Percentiles rank a stretch among this genome's conserved stretches.
Conservation (phyloP, 2,329 filamentous ascomycete genomes). For the Aureobasidium sp. region DNA sequence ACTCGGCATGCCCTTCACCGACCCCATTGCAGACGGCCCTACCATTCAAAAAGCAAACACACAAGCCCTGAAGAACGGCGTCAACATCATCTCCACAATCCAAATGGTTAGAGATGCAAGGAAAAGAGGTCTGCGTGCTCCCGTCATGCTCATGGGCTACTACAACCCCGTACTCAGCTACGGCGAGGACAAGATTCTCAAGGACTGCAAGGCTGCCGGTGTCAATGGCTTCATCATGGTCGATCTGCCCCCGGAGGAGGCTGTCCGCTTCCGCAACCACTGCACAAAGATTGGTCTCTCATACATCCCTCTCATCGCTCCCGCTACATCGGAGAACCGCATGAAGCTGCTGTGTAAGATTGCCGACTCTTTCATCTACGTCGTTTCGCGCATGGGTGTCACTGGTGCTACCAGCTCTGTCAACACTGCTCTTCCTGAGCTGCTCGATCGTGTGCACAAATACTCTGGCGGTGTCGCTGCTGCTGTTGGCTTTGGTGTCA, state of each 20-base stretch:
- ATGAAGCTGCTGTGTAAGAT: conserved; percentile 96
- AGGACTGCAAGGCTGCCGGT: conserved; percentile 73
- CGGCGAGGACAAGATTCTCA: conserved; percentile 80
- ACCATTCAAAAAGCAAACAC: conserved; percentile 96
- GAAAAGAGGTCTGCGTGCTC: conserved; percentile 65
- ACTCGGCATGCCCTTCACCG: conserved; percentile 91
- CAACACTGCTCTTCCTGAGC: conserved; percentile 70
- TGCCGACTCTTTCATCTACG: conserved; percentile 97
- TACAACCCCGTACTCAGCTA: conserved; percentile 95
- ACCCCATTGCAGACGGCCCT: conserved; percentile 94
- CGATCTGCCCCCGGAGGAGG: conserved; percentile 91
- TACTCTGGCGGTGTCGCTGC: conserved; percentile 87
- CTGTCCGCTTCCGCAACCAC: conserved; percentile 78
- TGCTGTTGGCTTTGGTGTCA: conserved; percentile 92
- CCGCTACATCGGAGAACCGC: conserved; percentile 80
- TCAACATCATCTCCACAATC: conserved; percentile 71
- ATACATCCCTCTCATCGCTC: conserved; percentile 94
- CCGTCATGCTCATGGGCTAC: conserved; percentile 95
- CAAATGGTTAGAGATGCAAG: conserved; percentile 78
- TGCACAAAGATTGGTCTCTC: conserved; percentile 76
- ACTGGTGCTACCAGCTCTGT: conserved; percentile 82
- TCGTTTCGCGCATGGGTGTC: conserved; percentile 94
- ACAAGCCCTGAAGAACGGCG: conserved; percentile 75
- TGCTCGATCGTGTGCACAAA: conserved; percentile 78
- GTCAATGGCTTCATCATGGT: conserved; percentile 97